Evolutionary conservation across 495 filamentous ascomycete genomes (phyloP), one percentile per base, ranked within the genome.

Genomic region (Glonium stellatum): DNA sequence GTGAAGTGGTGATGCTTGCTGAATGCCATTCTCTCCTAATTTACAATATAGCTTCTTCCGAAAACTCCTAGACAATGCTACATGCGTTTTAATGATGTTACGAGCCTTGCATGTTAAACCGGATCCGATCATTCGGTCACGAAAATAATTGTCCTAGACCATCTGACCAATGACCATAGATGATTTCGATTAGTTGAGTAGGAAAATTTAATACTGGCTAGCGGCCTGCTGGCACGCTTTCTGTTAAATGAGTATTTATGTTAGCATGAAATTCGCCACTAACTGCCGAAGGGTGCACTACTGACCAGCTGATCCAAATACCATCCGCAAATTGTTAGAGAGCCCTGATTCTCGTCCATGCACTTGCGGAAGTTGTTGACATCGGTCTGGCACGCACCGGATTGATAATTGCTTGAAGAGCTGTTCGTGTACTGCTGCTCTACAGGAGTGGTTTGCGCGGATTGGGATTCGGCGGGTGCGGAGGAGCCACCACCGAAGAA

Each of bases 291-390:
- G 27, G 2, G 27, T 31, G 27, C 3, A 27, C 25, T 8, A 51
- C 48, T 23, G 9, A 51, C 48, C 25, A 98, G 78, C 82, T 98
- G 93, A 74, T 97, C 92, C 67, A 98, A 75, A 73, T 98, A 98
- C 93, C 93, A 98, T 62, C 86, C 84, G 77, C 93, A 98, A 68
- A 96, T 96, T 72, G 87, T 85, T 86, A 97, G 85, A 73, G 93
- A 87, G 58, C 95, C 95, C 68, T 83, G 74, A 73, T 98, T 87
- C 67, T 98, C 86, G 70, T 97, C 90, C 83, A 98, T 84, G 82
- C 93, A 98, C 76, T 86, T 84, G 62, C 90, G 90, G 83, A 98
- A 96, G 75, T 80, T 80, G 73, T 83, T 84, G 27, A 90, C 86
- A 66, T 95, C 91, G 13, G 77, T 80, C 57, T 84, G 82, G 76